phyloP scores from a whole-genome alignment of 2,329 filamentous ascomycete species.

The Colletotrichum salicis region DNA sequence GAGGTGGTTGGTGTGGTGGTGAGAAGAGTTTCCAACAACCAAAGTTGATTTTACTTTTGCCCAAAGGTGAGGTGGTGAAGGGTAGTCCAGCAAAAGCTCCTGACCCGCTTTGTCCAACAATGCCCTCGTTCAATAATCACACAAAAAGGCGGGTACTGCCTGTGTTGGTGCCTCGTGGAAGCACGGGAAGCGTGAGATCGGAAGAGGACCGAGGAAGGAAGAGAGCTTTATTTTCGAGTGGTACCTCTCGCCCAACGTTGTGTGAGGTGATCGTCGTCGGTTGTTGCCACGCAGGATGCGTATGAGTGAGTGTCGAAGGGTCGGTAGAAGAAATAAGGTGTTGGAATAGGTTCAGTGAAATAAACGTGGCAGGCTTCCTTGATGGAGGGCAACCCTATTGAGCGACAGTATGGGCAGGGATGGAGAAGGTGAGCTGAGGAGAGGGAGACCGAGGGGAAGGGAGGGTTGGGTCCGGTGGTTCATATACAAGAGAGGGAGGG shows the following conservation, averaged over 20 bases:
- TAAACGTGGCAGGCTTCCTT: conserved; percentile 4
- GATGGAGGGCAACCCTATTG: neutral
- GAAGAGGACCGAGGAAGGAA: neutral
- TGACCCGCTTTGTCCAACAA: conserved; percentile 9
- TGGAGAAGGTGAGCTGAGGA: neutral
- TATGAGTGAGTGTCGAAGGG: conserved; percentile 2
- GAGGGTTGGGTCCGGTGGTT: conserved; percentile 18
- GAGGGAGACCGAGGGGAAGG: neutral
- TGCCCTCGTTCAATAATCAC: conserved; percentile 19
- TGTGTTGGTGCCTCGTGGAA: conserved; percentile 19
- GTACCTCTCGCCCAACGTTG: neutral
- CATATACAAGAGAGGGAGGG: conserved; percentile 27
- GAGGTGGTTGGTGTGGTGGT: conserved; percentile 9
- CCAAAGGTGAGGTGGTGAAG: neutral
- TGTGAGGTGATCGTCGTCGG: neutral
- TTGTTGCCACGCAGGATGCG: neutral
- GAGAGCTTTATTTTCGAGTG: conserved; percentile 1
- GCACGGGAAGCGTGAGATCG: conserved; percentile 12
- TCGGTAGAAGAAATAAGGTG: neutral
- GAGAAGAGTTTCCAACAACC: conserved; percentile 3
- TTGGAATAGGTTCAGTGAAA: conserved; percentile 2
- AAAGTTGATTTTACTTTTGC: conserved; percentile 1
- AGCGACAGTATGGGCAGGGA: conserved; percentile 21
- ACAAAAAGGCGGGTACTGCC: conserved; percentile 2
- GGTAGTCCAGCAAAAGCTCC: neutral